phyloP scores from a whole-genome alignment of 345 rosid species.

The Bruguiera sexangula region DNA sequence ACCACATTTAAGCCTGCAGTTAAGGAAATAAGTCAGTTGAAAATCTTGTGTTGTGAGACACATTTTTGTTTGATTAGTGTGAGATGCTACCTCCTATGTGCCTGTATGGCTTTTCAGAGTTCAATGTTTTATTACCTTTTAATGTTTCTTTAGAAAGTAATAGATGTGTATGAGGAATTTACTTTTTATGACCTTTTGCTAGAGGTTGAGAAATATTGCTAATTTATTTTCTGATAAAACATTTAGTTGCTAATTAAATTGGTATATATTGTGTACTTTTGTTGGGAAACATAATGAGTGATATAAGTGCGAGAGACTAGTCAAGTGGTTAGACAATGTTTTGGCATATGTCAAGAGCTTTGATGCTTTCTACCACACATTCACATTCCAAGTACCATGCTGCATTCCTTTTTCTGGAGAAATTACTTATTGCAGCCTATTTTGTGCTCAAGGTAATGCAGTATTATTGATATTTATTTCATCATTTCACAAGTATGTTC shows the following conservation, averaged over 20 bases:
- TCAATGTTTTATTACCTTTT: not conserved
- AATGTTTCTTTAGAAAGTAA: not conserved
- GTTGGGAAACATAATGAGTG: not conserved
- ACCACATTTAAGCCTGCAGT: not conserved
- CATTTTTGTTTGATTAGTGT: not conserved
- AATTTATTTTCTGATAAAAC: not conserved
- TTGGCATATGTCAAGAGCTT: not conserved
- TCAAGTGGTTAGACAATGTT: not conserved
- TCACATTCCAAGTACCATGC: not conserved
- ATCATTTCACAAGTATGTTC: conserved; percentile 10
- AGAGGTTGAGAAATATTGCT: not conserved
- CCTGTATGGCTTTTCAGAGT: not conserved
- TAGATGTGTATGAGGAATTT: not conserved
- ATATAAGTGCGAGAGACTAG: no score
- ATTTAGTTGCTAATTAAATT: not conserved
- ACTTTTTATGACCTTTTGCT: not conserved
- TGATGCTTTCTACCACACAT: not conserved
- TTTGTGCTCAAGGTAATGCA: not conserved
- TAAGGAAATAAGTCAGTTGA: not conserved
- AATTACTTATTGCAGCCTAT: not conserved
- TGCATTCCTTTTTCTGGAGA: not conserved
- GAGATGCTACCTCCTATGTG: not conserved
- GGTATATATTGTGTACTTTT: not conserved
- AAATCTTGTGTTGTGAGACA: not conserved
- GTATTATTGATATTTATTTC: conserved; percentile 3